Evolutionary conservation across 495 filamentous ascomycete genomes (phyloP), one percentile per base, ranked within the genome.

Genomic region (Penicillium turbatum): DNA sequence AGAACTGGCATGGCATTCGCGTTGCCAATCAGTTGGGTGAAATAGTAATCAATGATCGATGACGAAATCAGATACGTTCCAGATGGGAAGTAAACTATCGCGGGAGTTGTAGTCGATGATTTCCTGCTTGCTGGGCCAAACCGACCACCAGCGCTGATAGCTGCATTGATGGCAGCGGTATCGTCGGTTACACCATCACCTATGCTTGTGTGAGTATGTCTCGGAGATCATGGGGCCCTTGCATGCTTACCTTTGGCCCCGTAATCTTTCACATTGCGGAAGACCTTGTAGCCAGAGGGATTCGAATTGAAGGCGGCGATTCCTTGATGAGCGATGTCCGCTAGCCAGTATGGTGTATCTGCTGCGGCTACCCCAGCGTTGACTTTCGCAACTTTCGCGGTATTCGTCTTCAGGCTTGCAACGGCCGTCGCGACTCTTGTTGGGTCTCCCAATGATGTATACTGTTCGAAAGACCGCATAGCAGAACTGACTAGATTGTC

Each of bases 211-310:
- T 52, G 21, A 63, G 62, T 43, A 17, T 1, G 10, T 42, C 13
- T 21, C 12, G 7, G 2, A n/a, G 3, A 5, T 27, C 2, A 29
- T 13, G 19, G 37, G 4, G 11, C 6, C 12, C 6, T 36, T 13
- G 39, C 7, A 36, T 34, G 59, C 67, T 34, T 57, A 83, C 75
- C 75, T 65, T 66, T 72, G 41, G 82, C 82, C 21, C 86, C 86
- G 53, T 80, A 89, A 61, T 90, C 89, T 64, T 73, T 83, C 34
- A 93, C 88, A 61, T 93, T 91, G 49, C 89, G 86, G 69, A 84
- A 93, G 27, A 92, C 79, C 53, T 80, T 80, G 63, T 87, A 89
- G 51, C 43, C 48, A 29, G 59, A 57, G 9, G 73, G 70, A 16
- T 80, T 67, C 7, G 66, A 51, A 59, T 82, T 82, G 66, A 81